A percentile compares a stretch with the other conserved stretches of the same genome.
These are phyloP conservation scores for Zychaea mexicana DNA, from an alignment of 371 early-diverging fungal genomes.

Conservation along the genomic window DNA sequence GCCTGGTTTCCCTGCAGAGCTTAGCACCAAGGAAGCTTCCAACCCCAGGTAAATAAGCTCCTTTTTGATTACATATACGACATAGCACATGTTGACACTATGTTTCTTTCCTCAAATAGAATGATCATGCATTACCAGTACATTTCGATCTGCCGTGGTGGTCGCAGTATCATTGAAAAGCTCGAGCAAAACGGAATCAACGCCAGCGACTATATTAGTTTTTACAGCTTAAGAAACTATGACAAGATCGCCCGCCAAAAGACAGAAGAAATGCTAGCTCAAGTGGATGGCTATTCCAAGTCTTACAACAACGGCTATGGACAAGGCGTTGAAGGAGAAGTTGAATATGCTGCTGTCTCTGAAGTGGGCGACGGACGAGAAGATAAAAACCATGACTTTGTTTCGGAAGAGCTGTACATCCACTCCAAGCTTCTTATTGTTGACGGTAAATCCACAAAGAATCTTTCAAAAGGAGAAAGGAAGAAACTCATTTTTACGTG, in stretches of 20 bases:
- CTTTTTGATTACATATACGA: neutral
- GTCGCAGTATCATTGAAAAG: constrained; percentile 58
- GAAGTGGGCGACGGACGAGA: constrained; percentile 18
- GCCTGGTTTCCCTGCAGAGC: constrained; percentile 89
- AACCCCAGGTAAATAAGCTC: constrained; percentile 44
- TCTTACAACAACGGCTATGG: constrained; percentile 6
- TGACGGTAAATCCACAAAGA: constrained; percentile 57
- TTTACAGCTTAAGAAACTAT: constrained; percentile 72
- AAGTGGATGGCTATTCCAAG: constrained; percentile 36
- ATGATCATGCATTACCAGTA: constrained; percentile 80
- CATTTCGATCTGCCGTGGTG: constrained; percentile 72
- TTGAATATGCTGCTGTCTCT: constrained; percentile 23
- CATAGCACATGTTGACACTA: neutral
- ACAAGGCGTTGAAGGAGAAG: constrained; percentile 9
- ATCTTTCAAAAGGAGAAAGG: neutral
- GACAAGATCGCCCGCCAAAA: constrained; percentile 51
- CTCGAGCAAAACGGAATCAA: constrained; percentile 57
- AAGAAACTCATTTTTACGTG: too few relatives aligned
- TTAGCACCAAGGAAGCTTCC: constrained; percentile 75
- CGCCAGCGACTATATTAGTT: constrained; percentile 66
- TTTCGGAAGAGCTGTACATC: constrained; percentile 88
- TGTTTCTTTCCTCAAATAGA: constrained; percentile 11
- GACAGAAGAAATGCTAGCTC: constrained; percentile 41
- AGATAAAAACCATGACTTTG: constrained; percentile 51
- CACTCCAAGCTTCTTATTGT: constrained; percentile 93